A percentile compares a stretch with the other conserved stretches of the same genome.
phyloP scores from a whole-genome alignment of 1,284 basidiomycete species.

The Heterobasidion occidentale region DNA sequence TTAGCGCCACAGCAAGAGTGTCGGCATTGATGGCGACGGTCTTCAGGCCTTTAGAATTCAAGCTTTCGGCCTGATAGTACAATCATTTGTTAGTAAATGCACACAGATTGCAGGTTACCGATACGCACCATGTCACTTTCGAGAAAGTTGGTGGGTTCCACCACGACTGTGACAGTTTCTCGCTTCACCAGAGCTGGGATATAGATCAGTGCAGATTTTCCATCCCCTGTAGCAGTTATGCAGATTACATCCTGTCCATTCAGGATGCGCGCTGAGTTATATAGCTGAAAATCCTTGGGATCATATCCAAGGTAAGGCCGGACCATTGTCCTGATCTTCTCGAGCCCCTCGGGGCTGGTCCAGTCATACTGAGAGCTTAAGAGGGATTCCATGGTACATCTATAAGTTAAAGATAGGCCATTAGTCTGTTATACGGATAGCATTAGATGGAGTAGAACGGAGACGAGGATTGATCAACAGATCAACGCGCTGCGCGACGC shows the following conservation, averaged over 20 bases:
- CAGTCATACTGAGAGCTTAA: not conserved
- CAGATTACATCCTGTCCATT: conserved; percentile 4
- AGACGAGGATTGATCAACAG: not conserved
- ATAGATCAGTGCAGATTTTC: conserved; percentile 9
- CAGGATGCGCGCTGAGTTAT: conserved; percentile 2
- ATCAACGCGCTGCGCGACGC: not conserved
- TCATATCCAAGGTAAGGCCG: not conserved
- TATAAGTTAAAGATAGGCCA: not conserved
- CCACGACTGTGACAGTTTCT: conserved; percentile 5
- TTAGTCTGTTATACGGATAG: not conserved
- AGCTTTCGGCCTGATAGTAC: not conserved
- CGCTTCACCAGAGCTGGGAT: conserved; percentile 4
- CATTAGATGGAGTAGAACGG: not conserved
- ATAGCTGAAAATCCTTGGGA: not conserved
- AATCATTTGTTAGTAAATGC: not conserved
- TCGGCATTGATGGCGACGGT: not conserved
- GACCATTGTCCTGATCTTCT: not conserved
- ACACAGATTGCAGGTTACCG: not conserved
- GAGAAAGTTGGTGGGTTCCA: conserved; percentile 9
- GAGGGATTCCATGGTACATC: not conserved
- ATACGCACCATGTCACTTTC: conserved; percentile 6
- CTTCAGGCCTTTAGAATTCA: not conserved
- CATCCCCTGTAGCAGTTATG: conserved; percentile 8
- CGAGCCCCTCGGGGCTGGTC: conserved; percentile 2
- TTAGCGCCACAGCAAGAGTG: not conserved